phyloP scores from a whole-genome alignment of 139 green algal species.

The Parachlorella kessleri region DNA sequence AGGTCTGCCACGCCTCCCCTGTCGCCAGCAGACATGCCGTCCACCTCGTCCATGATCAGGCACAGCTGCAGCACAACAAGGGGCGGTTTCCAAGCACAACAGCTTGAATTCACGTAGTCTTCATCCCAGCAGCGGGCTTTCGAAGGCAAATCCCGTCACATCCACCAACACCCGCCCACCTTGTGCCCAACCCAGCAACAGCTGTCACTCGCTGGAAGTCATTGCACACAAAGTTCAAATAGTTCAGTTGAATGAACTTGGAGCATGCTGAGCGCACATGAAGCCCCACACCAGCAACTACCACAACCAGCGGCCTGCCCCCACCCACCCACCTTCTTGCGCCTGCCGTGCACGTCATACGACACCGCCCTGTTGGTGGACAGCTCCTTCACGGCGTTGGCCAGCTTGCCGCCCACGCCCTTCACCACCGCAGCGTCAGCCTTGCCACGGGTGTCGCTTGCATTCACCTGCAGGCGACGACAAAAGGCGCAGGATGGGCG shows the following conservation, averaged over 20 bases:
- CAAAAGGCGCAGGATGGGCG: too few relatives aligned
- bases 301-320: too few relatives aligned
- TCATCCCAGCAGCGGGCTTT: too few relatives aligned
- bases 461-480: constrained; percentile 70
- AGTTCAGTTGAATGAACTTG: too few relatives aligned
- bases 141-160: background rate
- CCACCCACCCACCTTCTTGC: constrained; percentile 43
- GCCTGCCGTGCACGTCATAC: constrained; percentile 4
- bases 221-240: too few relatives aligned
- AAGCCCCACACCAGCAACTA: too few relatives aligned
- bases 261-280: too few relatives aligned
- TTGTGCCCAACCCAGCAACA: too few relatives aligned
- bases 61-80: constrained; percentile 60
- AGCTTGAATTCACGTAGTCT: too few relatives aligned
- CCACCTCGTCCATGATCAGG: constrained; percentile 99
- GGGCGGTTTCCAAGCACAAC: too few relatives aligned
- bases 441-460: constrained; percentile 93
- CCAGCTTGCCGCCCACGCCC: constrained; percentile 84
- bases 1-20: constrained; percentile 93
- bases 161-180: background rate
- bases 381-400: constrained; percentile 95
- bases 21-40: constrained; percentile 96
- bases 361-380: constrained; percentile 76
- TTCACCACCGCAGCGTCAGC: constrained; percentile 65
- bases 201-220: too few relatives aligned